Evolutionary conservation across 306 rosid genomes (phyloP), one percentile per base, ranked within the genome.

Genomic region (Vicia villosa): DNA sequence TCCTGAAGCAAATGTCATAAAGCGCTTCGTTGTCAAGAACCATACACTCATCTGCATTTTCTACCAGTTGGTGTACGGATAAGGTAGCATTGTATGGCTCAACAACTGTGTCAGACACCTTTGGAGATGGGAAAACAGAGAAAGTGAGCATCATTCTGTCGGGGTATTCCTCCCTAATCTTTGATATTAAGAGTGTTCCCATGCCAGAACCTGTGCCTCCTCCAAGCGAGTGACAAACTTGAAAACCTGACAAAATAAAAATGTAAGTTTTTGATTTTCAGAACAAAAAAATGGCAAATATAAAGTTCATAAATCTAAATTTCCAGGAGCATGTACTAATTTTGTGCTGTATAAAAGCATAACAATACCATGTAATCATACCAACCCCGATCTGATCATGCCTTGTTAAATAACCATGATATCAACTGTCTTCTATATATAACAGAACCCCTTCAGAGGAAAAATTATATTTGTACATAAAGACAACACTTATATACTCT

Each of bases 101-200:
- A 79, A 91, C 97, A 70, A 91, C 97, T 4, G 97, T 91, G 85
- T 91, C 97, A n/a, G 97, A 91, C 50, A 91, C 97, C 93, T 91
- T 91, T 4, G 97, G 97, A 56, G 97, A 91, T 50, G 97, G 97
- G 72, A 91, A 91, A 58, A 91, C 97, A 0, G 97, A 91, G 85
- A 91, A 88, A 19, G 97, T 89, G 32, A 91, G 93, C 97, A 91
- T 87, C 97, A 91, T 91, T 65, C 97, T 82, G 69, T 91, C 97
- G 0, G 97, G 97, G 45, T 87, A 91, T 72, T 91, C 97, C 84
- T 91, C 96, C 80, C 97, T 87, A 26, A 91, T 89, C 89, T 91
- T 91, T 3, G 97, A 89, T 71, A 91, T 91, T 63, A 91, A 80
- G 11, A 91, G 80, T 50, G 97, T 91, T 72, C 96, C 96, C 97